A percentile compares a stretch with the other conserved stretches of the same genome.
Evolutionary conservation across 371 early-diverging fungal species (phyloP).

Genomic region (Circinella umbellata): DNA sequence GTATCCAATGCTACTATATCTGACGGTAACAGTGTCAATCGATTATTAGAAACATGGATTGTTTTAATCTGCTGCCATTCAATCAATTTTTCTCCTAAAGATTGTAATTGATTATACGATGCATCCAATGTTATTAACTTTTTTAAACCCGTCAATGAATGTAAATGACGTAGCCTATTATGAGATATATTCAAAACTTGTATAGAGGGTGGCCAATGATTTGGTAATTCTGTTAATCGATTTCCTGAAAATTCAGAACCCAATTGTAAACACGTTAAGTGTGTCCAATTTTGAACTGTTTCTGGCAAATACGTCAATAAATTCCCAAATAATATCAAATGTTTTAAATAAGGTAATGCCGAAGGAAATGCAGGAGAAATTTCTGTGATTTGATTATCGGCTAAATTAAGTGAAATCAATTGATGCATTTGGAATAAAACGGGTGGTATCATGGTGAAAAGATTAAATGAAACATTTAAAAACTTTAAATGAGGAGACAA

Average conservation of each 20-base stretch:
- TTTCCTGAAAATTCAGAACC: slow-evolving; percentile 6
- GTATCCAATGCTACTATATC: not conserved
- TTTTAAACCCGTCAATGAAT: not conserved
- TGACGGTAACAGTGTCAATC: not conserved
- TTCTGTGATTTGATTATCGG: not conserved
- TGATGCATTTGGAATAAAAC: not conserved
- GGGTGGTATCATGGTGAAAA: not conserved
- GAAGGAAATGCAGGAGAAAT: not conserved
- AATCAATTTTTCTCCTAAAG: not conserved
- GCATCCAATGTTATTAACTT: not conserved
- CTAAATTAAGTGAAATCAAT: not conserved
- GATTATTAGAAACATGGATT: not conserved
- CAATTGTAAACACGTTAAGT: not conserved
- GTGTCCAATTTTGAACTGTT: not conserved
- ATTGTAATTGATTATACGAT: not conserved
- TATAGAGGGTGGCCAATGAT: not conserved
- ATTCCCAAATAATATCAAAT: not conserved
- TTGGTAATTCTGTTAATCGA: not conserved
- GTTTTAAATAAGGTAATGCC: not conserved
- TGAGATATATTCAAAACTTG: not conserved
- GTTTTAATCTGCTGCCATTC: not conserved
- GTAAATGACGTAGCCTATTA: not conserved
- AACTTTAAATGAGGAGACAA: not conserved
- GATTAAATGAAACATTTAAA: not conserved
- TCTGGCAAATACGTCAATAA: not conserved